Percentiles rank a stretch among this genome's conserved stretches.
Conservation (phyloP, 106 monocot species). For the Acanthochlamys bracteata region DNA sequence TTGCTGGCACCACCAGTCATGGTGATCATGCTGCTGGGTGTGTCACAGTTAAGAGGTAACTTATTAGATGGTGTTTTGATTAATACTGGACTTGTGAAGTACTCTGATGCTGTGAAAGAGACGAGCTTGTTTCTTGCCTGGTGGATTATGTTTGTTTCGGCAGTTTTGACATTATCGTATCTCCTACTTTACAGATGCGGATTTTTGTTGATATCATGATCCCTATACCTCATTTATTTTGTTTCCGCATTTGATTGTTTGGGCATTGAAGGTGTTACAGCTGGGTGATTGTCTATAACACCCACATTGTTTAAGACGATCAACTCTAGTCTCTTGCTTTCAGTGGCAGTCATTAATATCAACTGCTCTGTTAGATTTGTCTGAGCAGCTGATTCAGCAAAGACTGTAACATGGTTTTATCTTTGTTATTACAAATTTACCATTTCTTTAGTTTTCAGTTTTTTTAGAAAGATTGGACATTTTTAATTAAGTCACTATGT, state of each 20-base stretch:
- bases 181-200: conserved; percentile 51
- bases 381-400: too few species aligned
- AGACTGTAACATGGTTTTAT: too few species aligned
- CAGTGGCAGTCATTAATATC: too few species aligned
- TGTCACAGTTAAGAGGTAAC: conserved; percentile 57
- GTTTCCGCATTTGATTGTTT: too few species aligned
- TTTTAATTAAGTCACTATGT: too few species aligned
- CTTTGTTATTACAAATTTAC: too few species aligned
- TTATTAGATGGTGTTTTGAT: conserved; percentile 23
- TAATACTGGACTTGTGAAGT: conserved; percentile 7
- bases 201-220: conserved; percentile 55
- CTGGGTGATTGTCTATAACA: too few species aligned
- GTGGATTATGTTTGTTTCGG: conserved; percentile 68
- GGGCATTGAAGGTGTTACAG: not conserved
- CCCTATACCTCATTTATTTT: not conserved
- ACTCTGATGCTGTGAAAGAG: conserved; percentile 53
- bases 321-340: too few species aligned
- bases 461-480: too few species aligned
- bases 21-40: conserved; percentile 46
- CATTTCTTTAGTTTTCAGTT: too few species aligned
- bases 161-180: conserved; percentile 35
- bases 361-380: too few species aligned
- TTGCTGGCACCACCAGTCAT: conserved; percentile 56
- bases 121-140: conserved; percentile 70
- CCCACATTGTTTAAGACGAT: too few species aligned